These are phyloP conservation scores for Debaryomyces subglobosus DNA, from an alignment of 1,139 yeast genomes.

Conservation along the genomic window DNA sequence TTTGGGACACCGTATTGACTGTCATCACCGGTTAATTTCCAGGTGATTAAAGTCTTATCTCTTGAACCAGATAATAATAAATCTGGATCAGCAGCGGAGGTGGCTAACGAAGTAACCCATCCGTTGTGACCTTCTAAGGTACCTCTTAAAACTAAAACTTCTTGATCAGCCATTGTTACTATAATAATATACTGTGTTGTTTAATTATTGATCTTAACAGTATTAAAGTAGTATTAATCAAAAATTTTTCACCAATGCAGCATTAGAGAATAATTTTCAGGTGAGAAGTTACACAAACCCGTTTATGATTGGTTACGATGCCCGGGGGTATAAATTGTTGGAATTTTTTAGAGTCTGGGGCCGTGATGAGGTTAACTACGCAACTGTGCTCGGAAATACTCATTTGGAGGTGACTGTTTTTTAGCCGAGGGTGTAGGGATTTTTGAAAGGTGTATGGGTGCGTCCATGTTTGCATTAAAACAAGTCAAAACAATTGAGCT, in stretches of 20 bases:
- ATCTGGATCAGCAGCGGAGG: conserved; percentile 98
- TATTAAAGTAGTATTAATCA: not conserved
- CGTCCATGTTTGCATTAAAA: no score
- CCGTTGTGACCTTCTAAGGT: conserved; percentile 88
- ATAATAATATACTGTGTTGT: not conserved
- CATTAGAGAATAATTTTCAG: not conserved
- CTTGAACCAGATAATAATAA: conserved; percentile 97
- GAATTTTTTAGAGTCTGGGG: not conserved
- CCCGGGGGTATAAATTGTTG: not conserved
- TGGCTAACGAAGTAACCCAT: conserved; percentile 99
- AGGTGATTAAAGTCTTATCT: conserved; percentile 97
- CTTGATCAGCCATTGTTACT: conserved; percentile 64
- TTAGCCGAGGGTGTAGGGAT: conserved; percentile 39
- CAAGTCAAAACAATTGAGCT: no score
- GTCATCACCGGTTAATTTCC: conserved; percentile 96
- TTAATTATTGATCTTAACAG: not conserved
- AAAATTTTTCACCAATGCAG: conserved; percentile 12
- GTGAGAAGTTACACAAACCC: conserved; percentile 3
- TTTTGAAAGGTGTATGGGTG: no score
- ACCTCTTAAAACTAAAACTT: conserved; percentile 99
- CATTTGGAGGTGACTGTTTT: conserved; percentile 38
- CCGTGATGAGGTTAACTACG: conserved; percentile 28
- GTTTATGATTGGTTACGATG: not conserved
- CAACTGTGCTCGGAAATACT: conserved; percentile 40
- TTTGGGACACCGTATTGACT: conserved; percentile 98